Evolutionary conservation across 2,329 filamentous ascomycete genomes (phyloP).

Genomic region (Sporothrix sp.): DNA sequence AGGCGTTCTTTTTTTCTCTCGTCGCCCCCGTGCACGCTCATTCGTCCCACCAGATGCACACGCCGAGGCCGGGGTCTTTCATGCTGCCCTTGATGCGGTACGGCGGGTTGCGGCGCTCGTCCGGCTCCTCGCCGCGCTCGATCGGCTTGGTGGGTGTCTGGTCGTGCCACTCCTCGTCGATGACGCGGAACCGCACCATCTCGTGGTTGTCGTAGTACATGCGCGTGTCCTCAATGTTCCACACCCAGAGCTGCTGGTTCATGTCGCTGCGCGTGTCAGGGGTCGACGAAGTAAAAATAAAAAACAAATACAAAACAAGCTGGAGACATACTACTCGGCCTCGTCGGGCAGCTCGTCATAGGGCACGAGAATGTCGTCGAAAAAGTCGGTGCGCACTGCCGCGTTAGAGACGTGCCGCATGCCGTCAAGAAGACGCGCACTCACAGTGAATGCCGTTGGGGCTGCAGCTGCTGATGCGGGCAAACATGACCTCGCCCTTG

Average conservation of each 20-base stretch:
- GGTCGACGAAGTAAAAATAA: not conserved
- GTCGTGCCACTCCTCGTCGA: slow-evolving; percentile 85
- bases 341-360: slow-evolving; percentile 63
- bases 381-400: slow-evolving; percentile 77
- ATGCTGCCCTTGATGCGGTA: slow-evolving; percentile 61
- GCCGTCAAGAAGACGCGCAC: not conserved
- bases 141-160: slow-evolving; percentile 62
- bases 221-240: slow-evolving; percentile 62
- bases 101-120: slow-evolving; percentile 52
- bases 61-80: slow-evolving; percentile 52
- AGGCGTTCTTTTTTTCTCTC: not conserved
- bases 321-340: slow-evolving; percentile 59
- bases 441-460: slow-evolving; percentile 20
- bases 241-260: slow-evolving; percentile 73
- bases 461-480: slow-evolving; percentile 63
- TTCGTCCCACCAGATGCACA: slow-evolving; percentile 44
- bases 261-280: slow-evolving; percentile 44
- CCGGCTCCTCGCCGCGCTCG: slow-evolving; percentile 50
- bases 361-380: slow-evolving; percentile 80
- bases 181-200: slow-evolving; percentile 74
- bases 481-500: slow-evolving; percentile 84
- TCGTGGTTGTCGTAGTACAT: slow-evolving; percentile 89
- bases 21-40: slow-evolving; percentile 9
- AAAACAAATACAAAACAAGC: too few relatives aligned
- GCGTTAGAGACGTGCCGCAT: not conserved